A percentile compares a stretch with the other conserved stretches of the same genome.
Evolutionary conservation across 192 early-diverging fungal species (phyloP).

Genomic region (Podila horticola): DNA sequence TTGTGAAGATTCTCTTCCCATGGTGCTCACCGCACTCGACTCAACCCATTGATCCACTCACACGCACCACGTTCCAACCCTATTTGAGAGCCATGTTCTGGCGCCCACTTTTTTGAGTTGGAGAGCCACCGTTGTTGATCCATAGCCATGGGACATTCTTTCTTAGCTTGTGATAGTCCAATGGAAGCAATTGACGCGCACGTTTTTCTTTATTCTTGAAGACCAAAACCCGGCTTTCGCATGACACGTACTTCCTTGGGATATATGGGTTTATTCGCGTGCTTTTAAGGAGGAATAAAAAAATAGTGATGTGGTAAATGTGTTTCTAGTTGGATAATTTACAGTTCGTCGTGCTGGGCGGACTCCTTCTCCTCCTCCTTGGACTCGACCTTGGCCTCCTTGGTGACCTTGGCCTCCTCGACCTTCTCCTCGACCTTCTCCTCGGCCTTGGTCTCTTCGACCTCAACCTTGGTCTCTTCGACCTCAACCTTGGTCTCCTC

Average conservation of each 20-base stretch:
- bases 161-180: too few species aligned
- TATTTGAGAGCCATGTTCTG: too few species aligned
- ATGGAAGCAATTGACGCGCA: too few species aligned
- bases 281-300: background rate
- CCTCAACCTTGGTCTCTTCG: conserved; percentile 7
- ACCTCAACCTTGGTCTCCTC: conserved; percentile 21
- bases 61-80: too few species aligned
- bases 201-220: too few species aligned
- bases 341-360: conserved; percentile 51
- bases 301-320: background rate
- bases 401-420: conserved; percentile 13
- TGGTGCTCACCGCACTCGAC: too few species aligned
- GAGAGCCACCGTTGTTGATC: too few species aligned
- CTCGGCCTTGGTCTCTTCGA: background rate
- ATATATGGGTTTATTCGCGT: background rate
- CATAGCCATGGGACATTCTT: too few species aligned
- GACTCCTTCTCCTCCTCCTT: conserved; percentile 19
- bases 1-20: too few species aligned
- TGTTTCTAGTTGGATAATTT: conserved; percentile 20
- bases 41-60: too few species aligned
- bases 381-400: conserved; percentile 6
- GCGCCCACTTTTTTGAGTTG: too few species aligned
- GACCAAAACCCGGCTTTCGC: too few species aligned
- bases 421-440: conserved; percentile 1
- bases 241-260: background rate